Conservation (phyloP, 768 basidiomycete genomes). For the Leccinum sublutescens region DNA sequence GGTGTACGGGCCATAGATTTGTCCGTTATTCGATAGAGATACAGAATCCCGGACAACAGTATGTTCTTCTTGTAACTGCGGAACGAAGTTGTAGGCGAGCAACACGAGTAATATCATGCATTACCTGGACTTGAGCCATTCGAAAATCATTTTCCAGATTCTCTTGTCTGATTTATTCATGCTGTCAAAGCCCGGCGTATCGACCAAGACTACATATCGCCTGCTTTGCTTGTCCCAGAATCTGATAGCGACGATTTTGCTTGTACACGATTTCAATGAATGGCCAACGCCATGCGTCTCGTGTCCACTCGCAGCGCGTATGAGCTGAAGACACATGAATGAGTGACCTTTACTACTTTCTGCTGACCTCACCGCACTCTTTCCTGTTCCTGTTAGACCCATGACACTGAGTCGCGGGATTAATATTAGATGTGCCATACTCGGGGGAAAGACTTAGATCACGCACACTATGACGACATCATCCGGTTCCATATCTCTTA, state of each 20-base stretch:
- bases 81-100: neutral
- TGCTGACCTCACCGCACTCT: slow-evolving; percentile 9
- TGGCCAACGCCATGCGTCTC: slow-evolving; percentile 7
- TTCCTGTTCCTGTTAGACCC: slow-evolving; percentile 22
- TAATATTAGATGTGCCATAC: neutral
- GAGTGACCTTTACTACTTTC: neutral
- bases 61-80: slow-evolving; percentile 9
- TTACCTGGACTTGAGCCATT: slow-evolving; percentile 18
- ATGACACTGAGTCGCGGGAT: slow-evolving; percentile 10
- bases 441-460: neutral
- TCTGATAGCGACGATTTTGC: slow-evolving; percentile 4
- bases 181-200: slow-evolving; percentile 26
- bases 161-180: slow-evolving; percentile 14
- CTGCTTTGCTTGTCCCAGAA: slow-evolving; percentile 2
- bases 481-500: neutral
- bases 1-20: slow-evolving; percentile 35
- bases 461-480: slow-evolving; percentile 21
- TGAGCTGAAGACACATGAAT: slow-evolving; percentile 5
- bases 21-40: slow-evolving; percentile 40
- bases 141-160: slow-evolving; percentile 6
- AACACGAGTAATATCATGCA: neutral
- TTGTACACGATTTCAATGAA: slow-evolving; percentile 11
- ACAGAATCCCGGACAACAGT: slow-evolving; percentile 35
- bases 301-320: slow-evolving; percentile 5
- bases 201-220: slow-evolving; percentile 19